Percentiles rank a stretch among this genome's conserved stretches.
Conservation (phyloP, 768 basidiomycete genomes). For the Obba rivulosa region DNA sequence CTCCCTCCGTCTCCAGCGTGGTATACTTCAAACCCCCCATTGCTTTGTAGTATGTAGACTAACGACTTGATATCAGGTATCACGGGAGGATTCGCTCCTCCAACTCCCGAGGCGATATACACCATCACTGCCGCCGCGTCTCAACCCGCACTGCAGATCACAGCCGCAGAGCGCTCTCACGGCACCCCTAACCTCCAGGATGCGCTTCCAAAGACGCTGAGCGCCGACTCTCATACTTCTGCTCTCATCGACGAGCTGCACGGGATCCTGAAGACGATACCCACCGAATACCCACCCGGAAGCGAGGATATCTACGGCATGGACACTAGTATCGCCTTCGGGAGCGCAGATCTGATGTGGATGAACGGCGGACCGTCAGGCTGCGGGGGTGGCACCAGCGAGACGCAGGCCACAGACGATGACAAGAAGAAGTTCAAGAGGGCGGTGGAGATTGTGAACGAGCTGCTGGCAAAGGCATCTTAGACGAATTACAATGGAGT, state of each 20-base stretch:
- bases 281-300: constrained; percentile 50
- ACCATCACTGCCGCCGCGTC: constrained; percentile 39
- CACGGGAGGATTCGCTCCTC: constrained; percentile 68
- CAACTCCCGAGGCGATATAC: constrained; percentile 53
- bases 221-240: constrained; percentile 26
- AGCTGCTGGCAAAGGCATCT: constrained; percentile 30
- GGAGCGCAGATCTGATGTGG: constrained; percentile 55
- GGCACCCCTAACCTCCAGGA: constrained; percentile 42
- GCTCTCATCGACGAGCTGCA: constrained; percentile 54
- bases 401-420: constrained; percentile 47
- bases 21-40: constrained; percentile 25
- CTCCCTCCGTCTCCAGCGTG: constrained; percentile 56
- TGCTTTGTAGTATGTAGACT: background rate
- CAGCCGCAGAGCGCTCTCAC: constrained; percentile 40
- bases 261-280: constrained; percentile 52
- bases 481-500: background rate
- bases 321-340: constrained; percentile 60
- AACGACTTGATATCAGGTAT: constrained; percentile 47
- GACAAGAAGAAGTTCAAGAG: constrained; percentile 64
- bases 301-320: constrained; percentile 70
- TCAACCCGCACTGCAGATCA: constrained; percentile 37
- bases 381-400: constrained; percentile 47
- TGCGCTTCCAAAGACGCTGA: constrained; percentile 38
- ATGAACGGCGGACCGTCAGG: constrained; percentile 56
- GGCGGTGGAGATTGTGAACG: constrained; percentile 62